Conservation (phyloP, 1,139 yeast genomes). For the Blastobotrys buckinghamii region DNA sequence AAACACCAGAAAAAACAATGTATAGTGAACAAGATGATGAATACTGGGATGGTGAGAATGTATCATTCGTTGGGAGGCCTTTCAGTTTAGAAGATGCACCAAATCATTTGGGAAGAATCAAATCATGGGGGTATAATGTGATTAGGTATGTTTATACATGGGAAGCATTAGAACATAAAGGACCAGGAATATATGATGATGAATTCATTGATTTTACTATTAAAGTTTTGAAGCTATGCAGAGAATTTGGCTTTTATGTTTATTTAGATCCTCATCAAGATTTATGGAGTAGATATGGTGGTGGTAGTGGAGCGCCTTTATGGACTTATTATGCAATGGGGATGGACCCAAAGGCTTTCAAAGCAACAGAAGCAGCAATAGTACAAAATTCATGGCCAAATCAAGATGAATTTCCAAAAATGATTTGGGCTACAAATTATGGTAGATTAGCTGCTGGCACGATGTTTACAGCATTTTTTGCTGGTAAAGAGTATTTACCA, state of each 20-base stretch:
- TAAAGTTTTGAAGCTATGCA: conserved; percentile 52
- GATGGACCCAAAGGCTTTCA: conserved; percentile 65
- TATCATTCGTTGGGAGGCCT: conserved; percentile 78
- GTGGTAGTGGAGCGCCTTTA: conserved; percentile 95
- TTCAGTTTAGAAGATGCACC: conserved; percentile 69
- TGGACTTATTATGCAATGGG: conserved; percentile 98
- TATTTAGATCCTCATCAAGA: conserved; percentile 91
- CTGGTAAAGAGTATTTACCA: conserved; percentile 67
- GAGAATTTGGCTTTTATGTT: conserved; percentile 65
- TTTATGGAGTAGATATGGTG: conserved; percentile 84
- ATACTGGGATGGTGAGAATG: conserved; percentile 64
- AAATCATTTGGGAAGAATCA: conserved; percentile 61
- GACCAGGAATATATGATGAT: conserved; percentile 80
- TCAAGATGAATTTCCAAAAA: conserved; percentile 57
- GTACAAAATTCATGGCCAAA: conserved; percentile 51
- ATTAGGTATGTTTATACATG: conserved; percentile 76
- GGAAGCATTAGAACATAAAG: conserved; percentile 89
- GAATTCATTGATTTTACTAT: conserved; percentile 69
- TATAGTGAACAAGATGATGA: conserved; percentile 42
- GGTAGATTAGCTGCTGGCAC: conserved; percentile 67
- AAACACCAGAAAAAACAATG: conserved; percentile 48
- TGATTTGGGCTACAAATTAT: conserved; percentile 94
- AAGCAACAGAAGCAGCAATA: conserved; percentile 64
- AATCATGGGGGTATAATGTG: conserved; percentile 76
- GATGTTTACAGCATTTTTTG: conserved; percentile 83